These are phyloP conservation scores for Bryum argenteum DNA, from an alignment of 225 moss, liverwort and hornwort genomes.

Conservation along the genomic window DNA sequence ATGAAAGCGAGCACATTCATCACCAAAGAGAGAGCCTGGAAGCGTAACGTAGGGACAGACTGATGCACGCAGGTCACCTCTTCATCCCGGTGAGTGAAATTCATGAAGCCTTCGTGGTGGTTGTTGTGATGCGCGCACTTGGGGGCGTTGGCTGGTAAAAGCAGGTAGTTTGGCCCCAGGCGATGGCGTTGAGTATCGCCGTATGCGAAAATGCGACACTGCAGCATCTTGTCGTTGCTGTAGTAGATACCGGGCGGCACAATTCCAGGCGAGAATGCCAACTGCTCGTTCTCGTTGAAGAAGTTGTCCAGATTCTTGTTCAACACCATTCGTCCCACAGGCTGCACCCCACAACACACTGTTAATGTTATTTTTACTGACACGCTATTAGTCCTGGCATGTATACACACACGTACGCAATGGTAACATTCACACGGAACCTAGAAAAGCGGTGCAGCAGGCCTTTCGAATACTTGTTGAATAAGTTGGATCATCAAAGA, in stretches of 20 bases:
- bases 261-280: constrained; percentile 56
- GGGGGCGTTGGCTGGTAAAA: constrained; percentile 54
- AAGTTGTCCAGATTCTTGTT: constrained; percentile 68
- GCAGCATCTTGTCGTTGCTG: constrained; percentile 66
- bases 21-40: no score
- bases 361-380: no score
- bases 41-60: no score
- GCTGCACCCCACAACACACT: constrained; percentile 37
- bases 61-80: constrained; percentile 31
- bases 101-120: constrained; percentile 64
- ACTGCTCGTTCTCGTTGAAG: constrained; percentile 62
- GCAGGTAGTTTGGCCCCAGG: constrained; percentile 57
- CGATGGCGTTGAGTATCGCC: constrained; percentile 62
- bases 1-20: no score
- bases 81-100: constrained; percentile 60
- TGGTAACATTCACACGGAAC: no score
- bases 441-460: no score
- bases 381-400: no score
- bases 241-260: constrained; percentile 62
- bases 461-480: no score
- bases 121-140: constrained; percentile 66
- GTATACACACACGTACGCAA: no score
- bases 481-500: no score
- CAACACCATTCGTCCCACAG: constrained; percentile 58
- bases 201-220: constrained; percentile 62